phyloP scores from a whole-genome alignment of 768 basidiomycete species.

The Coprinellus aureogranulatus region DNA sequence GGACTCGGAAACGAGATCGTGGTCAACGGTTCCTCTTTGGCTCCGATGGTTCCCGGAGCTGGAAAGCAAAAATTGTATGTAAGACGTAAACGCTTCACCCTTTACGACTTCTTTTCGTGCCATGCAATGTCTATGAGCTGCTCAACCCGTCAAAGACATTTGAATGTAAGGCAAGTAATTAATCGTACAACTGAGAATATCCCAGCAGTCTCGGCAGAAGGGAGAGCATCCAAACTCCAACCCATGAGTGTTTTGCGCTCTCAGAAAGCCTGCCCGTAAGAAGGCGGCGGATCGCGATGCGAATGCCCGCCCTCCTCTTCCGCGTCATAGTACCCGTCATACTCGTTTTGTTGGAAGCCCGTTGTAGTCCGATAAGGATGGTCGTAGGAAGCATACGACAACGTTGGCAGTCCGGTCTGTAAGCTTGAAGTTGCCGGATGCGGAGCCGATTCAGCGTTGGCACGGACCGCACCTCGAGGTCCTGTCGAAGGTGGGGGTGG shows the following conservation, averaged over 20 bases:
- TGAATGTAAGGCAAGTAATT: too few relatives aligned
- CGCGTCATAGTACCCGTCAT: neutral
- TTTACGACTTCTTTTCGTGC: too few relatives aligned
- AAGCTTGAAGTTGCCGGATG: neutral
- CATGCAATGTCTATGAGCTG: too few relatives aligned
- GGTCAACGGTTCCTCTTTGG: too few relatives aligned
- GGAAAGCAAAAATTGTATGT: too few relatives aligned
- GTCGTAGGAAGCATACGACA: too few relatives aligned
- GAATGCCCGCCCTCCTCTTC: neutral
- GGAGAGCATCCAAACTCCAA: too few relatives aligned
- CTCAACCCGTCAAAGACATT: too few relatives aligned
- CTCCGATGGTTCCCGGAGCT: too few relatives aligned
- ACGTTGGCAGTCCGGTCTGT: neutral
- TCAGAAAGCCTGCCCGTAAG: neutral
- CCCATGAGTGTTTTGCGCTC: neutral
- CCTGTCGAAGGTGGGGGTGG: neutral
- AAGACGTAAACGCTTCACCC: neutral
- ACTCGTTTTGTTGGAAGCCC: neutral
- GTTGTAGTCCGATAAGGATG: neutral
- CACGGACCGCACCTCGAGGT: neutral
- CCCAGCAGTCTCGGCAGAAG: too few relatives aligned
- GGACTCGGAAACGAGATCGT: neutral
- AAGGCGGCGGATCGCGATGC: slow-evolving; percentile 1
- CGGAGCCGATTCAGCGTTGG: neutral
- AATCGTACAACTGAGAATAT: too few relatives aligned